Evolutionary conservation across 2,329 filamentous ascomycete genomes (phyloP).

Genomic region (Incumbomyces delicatus): DNA sequence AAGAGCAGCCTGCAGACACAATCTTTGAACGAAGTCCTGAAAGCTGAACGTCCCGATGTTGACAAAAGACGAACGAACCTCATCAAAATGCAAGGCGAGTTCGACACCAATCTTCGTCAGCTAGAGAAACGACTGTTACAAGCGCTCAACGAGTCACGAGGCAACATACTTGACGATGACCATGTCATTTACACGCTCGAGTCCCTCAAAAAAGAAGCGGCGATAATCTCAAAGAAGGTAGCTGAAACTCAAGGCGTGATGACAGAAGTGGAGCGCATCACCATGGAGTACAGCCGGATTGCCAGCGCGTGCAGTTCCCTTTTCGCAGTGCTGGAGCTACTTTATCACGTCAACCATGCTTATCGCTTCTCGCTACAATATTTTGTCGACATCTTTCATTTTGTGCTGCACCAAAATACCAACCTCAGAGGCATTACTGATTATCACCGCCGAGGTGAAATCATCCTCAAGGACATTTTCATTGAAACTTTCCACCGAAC

Average conservation of each 20-base stretch:
- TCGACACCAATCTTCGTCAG: conserved; percentile 94
- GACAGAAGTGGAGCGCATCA: conserved; percentile 94
- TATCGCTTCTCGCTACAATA: conserved; percentile 99
- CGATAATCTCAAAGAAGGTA: conserved; percentile 93
- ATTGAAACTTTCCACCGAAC: conserved; percentile 86
- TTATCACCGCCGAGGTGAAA: conserved; percentile 69
- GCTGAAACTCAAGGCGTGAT: conserved; percentile 94
- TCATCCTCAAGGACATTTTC: conserved; percentile 86
- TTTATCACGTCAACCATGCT: conserved; percentile 97
- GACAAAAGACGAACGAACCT: conserved; percentile 93
- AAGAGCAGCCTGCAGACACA: conserved; percentile 98
- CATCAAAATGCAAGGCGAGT: conserved; percentile 97
- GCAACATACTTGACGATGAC: conserved; percentile 96
- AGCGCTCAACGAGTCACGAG: conserved; percentile 91
- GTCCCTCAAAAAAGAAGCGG: conserved; percentile 94
- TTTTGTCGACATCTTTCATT: conserved; percentile 95
- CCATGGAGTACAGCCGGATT: conserved; percentile 85
- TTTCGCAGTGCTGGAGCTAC: conserved; percentile 90
- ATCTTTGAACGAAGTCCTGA: conserved; percentile 92
- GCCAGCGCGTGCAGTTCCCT: conserved; percentile 93
- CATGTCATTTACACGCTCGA: conserved; percentile 96
- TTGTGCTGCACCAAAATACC: conserved; percentile 73
- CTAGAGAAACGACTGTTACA: conserved; percentile 89
- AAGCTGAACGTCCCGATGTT: conserved; percentile 93
- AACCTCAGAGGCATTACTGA: conserved; percentile 61